Percentiles rank a stretch among this genome's conserved stretches.
phyloP scores from a whole-genome alignment of 768 basidiomycete species.

The Strobilomyces echinocephalus region DNA sequence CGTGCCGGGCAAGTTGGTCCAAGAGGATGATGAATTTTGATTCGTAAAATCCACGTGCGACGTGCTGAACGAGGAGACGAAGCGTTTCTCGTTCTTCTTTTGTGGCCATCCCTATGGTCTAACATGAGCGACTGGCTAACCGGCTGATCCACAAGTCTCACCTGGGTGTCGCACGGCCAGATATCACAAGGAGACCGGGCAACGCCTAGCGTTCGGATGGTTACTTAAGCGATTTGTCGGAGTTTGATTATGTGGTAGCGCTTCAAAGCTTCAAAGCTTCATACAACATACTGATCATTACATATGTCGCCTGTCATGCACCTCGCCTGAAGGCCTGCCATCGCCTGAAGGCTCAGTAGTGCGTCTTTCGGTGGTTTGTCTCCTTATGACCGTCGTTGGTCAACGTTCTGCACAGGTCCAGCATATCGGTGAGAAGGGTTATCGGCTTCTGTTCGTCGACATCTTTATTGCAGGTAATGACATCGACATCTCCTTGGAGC shows the following conservation, averaged over 20 bases:
- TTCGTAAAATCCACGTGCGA: constrained; percentile 93
- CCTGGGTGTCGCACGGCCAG: neutral
- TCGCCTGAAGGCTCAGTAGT: no score
- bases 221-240: neutral
- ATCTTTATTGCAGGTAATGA: no score
- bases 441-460: no score
- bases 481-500: no score
- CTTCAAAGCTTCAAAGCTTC: no score
- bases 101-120: constrained; percentile 44
- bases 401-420: no score
- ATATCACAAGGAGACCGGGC: neutral
- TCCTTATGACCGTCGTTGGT: no score
- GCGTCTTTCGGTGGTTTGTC: no score
- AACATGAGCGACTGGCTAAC: neutral
- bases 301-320: neutral
- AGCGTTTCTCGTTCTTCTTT: constrained; percentile 81
- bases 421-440: no score
- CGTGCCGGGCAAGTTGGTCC: constrained; percentile 89
- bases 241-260: neutral
- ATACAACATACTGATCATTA: no score
- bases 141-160: neutral
- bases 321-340: no score
- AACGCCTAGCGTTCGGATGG: neutral
- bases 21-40: constrained; percentile 85
- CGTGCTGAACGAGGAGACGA: constrained; percentile 86